Conservation (phyloP, 768 basidiomycete species). For the Leccinum boreale region DNA sequence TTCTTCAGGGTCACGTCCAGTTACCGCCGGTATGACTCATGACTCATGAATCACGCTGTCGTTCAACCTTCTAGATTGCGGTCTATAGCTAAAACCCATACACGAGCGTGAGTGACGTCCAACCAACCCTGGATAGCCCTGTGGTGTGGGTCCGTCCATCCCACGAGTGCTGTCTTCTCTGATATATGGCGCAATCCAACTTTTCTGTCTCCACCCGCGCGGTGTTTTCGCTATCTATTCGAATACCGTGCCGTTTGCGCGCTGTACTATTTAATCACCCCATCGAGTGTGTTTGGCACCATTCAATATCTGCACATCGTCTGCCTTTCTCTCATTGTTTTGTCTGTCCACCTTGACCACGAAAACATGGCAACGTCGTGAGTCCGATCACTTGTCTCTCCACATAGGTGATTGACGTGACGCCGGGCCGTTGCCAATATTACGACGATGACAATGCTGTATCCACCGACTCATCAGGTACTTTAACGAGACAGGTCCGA, state of each 20-base stretch:
- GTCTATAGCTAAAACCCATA: not conserved
- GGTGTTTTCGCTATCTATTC: not conserved
- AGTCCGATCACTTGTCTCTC: not conserved
- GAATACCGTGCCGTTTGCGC: not conserved
- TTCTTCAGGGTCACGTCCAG: not conserved
- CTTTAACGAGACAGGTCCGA: constrained; percentile 8
- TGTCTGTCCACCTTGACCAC: not conserved
- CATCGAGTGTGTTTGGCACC: not conserved
- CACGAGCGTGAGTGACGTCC: not conserved
- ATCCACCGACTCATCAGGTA: not conserved
- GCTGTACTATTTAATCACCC: not conserved
- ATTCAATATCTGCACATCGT: not conserved
- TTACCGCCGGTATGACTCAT: not conserved
- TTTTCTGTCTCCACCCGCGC: not conserved
- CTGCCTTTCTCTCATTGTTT: not conserved
- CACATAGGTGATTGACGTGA: not conserved
- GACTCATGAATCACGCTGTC: not conserved
- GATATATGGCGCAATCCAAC: not conserved
- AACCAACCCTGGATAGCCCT: not conserved
- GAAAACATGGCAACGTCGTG: not conserved
- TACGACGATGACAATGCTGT: not conserved
- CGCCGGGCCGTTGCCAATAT: not conserved
- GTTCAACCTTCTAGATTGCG: not conserved
- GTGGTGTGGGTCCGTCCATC: not conserved
- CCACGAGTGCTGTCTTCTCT: not conserved